phyloP scores from a whole-genome alignment of 2,329 filamentous ascomycete species.

The Arthrobotrys musiformis region DNA sequence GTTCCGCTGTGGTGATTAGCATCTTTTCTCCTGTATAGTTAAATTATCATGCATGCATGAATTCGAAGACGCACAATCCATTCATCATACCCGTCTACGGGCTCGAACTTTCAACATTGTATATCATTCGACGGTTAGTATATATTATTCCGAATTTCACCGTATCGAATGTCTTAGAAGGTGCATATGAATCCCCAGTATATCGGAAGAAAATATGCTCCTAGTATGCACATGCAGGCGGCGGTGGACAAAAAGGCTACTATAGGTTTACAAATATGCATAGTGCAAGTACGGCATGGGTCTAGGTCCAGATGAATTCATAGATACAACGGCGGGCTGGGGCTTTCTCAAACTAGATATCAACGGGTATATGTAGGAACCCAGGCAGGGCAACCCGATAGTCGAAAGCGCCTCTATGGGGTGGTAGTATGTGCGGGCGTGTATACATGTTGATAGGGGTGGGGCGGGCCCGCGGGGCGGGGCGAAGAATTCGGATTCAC shows the following conservation, averaged over 20 bases:
- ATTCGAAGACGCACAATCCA: background rate
- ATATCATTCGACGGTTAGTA: background rate
- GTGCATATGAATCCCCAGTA: background rate
- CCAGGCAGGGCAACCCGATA: background rate
- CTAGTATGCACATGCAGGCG: background rate
- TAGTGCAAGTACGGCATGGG: background rate
- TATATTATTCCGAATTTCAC: background rate
- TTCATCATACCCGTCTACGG: background rate
- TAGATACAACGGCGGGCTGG: background rate
- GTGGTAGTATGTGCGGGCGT: background rate
- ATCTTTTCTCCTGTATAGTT: background rate
- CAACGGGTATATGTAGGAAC: background rate
- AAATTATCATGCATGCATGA: background rate
- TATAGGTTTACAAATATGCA: background rate
- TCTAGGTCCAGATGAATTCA: background rate
- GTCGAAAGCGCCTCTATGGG: background rate
- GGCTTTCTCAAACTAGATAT: background rate
- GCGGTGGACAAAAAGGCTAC: background rate
- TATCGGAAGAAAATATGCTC: background rate
- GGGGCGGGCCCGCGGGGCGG: background rate
- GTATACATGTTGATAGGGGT: background rate
- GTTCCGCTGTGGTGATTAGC: background rate
- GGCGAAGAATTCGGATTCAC: background rate
- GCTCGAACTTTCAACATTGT: background rate
- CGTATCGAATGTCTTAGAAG: background rate